Evolutionary conservation across 2,329 filamentous ascomycete genomes (phyloP).

Genomic region (Colletotrichum sp.): DNA sequence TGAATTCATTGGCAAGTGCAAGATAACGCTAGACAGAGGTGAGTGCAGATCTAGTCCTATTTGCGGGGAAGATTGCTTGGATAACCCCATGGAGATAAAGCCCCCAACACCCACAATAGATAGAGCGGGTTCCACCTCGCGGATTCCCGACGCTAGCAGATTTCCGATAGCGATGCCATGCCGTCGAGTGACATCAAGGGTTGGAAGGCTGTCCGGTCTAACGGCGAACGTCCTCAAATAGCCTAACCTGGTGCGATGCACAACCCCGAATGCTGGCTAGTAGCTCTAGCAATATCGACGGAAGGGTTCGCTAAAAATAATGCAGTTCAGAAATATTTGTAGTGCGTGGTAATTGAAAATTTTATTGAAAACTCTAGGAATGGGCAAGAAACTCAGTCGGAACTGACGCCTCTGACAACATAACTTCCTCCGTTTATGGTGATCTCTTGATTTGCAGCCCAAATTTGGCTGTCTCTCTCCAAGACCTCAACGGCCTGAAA

Average conservation of each 20-base stretch:
- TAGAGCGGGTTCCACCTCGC: not conserved
- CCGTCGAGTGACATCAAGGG: not conserved
- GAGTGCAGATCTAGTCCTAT: not conserved
- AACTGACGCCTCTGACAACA: not conserved
- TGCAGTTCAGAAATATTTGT: not conserved
- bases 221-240: not conserved
- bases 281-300: not conserved
- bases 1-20: not conserved
- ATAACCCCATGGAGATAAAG: not conserved
- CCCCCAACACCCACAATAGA: not conserved
- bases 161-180: conserved; percentile 7
- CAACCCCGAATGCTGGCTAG: not conserved
- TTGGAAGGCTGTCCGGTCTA: not conserved
- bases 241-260: not conserved
- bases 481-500: not conserved
- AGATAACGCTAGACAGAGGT: not conserved
- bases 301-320: rapidly evolving
- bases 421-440: not conserved
- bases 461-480: not conserved
- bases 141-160: conserved; percentile 1
- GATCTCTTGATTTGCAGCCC: not conserved
- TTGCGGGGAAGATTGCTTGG: not conserved
- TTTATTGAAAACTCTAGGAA: rapidly evolving
- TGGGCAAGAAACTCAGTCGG: not conserved
- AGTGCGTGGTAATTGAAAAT: not conserved